Evolutionary conservation across 176 grass and related monocot genomes (phyloP).

Genomic region (Phyllostachys edulis): DNA sequence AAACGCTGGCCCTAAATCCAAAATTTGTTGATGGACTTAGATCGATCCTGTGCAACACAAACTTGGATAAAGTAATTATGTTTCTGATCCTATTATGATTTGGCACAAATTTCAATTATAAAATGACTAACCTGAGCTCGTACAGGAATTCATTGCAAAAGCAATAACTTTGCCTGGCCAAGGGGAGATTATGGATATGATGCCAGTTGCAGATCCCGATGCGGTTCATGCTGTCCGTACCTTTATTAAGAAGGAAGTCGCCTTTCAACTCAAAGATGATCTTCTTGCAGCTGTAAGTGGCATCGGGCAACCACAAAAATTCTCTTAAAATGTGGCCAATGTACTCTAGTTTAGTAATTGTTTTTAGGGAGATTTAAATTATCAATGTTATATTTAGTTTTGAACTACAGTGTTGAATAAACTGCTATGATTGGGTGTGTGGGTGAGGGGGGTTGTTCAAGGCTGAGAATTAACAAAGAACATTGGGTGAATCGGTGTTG

Average conservation of each 20-base stretch:
- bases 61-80: slow-evolving; percentile 77
- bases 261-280: slow-evolving; percentile 73
- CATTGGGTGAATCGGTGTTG: not conserved
- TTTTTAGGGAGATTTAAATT: not conserved
- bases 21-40: slow-evolving; percentile 89
- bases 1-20: slow-evolving; percentile 67
- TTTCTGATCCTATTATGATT: slow-evolving; percentile 7
- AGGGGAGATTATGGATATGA: slow-evolving; percentile 99
- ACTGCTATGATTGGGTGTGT: not conserved
- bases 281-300: slow-evolving; percentile 76
- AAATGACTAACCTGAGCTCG: slow-evolving; percentile 11
- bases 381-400: slow-evolving; percentile 3
- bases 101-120: not conserved
- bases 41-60: slow-evolving; percentile 65
- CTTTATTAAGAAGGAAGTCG: slow-evolving; percentile 89
- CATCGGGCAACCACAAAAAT: not conserved
- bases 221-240: slow-evolving; percentile 89
- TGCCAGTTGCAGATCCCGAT: slow-evolving; percentile 94
- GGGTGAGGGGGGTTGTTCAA: not conserved
- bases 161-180: slow-evolving; percentile 94
- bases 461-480: slow-evolving; percentile 3
- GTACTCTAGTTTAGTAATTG: slow-evolving; percentile 1
- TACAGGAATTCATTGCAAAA: slow-evolving; percentile 96
- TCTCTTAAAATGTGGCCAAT: not conserved
- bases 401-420: not conserved